Base-by-base conservation (phyloP, 225 moss, liverwort and hornwort genomes). In the Rhytidiadelphus loreus region DNA sequence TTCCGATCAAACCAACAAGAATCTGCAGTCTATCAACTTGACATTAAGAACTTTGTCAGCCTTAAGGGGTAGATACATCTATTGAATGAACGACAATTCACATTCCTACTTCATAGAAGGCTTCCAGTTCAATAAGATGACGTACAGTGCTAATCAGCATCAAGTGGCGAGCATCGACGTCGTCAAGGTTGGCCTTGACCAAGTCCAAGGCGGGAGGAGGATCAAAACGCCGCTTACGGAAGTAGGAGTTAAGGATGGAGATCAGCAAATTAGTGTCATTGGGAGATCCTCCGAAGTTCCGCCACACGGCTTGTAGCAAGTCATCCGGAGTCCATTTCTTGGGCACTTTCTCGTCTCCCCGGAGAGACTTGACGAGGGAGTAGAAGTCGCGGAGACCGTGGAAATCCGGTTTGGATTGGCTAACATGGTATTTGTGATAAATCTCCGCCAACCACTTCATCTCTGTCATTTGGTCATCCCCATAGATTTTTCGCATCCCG, bases 311-410 rank as follows among this genome's bases (percentile, higher is more conserved):
- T 88, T 82, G 89, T 28, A 88, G 74, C 65, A 89, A 85, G 75
- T 88, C 89, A 55, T 86, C 88, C 81, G 65, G 21, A 43, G 80
- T 89, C 89, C 93, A 93, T 71, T 83, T 89, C 84, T 90, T 92
- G 60, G 82, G 89, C 24, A 85, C 69, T 44, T 90, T 86, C 41
- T 88, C 87, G 52, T 92, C 80, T 64, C 91, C 92, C 12, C 94
- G 88, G 19, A 93, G 89, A 57, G 94, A 93, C 87, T 92, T 94
- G 80, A 94, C 82, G 70, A 94, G 90, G 32, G 94, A 94, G 81
- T 94, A 94, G 52, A 92, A 94, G 85, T 94, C 93, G 10, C 94
- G 91, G 65, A 94, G 94, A 81, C 94, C 94, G 77, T 93, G 94
- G 79, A 94, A 94, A 56, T 93, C 93, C 26, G 89, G 81, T 88